Conservation (phyloP, 352 stramenopile genomes). For the Phytophthora sp. region DNA sequence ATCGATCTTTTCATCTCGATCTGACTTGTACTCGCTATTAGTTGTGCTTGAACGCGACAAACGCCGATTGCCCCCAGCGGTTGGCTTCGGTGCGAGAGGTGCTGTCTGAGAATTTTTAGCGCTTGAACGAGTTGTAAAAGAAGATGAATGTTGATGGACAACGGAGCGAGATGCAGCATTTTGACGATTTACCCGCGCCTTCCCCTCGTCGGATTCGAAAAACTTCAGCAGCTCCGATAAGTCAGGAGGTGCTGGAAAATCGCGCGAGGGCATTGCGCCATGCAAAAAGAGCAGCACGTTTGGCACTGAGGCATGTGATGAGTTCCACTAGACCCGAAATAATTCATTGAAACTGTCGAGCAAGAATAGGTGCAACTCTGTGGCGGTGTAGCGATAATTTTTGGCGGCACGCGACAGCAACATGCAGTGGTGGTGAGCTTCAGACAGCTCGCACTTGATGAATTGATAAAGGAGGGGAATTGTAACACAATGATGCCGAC, state of each 20-base stretch:
- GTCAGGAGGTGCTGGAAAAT: constrained; percentile 47
- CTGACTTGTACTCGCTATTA: constrained; percentile 1
- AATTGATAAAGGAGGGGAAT: neutral
- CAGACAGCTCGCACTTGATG: constrained; percentile 10
- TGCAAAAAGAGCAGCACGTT: neutral
- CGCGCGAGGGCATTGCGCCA: constrained; percentile 21
- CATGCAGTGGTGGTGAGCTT: neutral
- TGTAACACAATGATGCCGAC: constrained; percentile 5
- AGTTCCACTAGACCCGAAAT: constrained; percentile 13
- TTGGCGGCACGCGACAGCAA: neutral
- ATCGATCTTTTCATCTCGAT: constrained; percentile 3
- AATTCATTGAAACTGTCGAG: constrained; percentile 6
- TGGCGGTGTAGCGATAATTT: constrained; percentile 1
- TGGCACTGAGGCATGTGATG: neutral
- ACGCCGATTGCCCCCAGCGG: neutral
- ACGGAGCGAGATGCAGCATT: neutral
- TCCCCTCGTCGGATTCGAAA: constrained; percentile 40
- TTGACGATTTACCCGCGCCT: constrained; percentile 23
- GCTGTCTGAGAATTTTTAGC: neutral
- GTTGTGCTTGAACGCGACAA: constrained; percentile 2
- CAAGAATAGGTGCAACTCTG: constrained; percentile 20
- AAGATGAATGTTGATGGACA: neutral
- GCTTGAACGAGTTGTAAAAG: constrained; percentile 5
- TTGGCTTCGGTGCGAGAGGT: neutral
- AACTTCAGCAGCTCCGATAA: constrained; percentile 56